Evolutionary conservation across 2,329 filamentous ascomycete genomes (phyloP), one percentile per base, ranked within the genome.

Genomic region (Colletotrichum graminicola): DNA sequence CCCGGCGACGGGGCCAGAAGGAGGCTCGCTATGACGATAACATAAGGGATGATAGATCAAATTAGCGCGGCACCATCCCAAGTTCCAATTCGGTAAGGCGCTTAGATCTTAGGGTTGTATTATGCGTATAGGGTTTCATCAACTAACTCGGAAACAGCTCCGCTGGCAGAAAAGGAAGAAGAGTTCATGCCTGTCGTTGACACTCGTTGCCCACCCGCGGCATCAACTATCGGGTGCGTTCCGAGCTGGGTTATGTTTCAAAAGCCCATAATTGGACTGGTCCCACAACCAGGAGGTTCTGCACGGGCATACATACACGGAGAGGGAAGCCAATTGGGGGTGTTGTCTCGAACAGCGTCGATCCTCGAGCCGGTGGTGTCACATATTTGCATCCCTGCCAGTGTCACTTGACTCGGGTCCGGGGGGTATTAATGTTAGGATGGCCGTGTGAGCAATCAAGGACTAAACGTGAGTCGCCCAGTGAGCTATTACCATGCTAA

Each of bases 111-210:
- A 11, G 26, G 39, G 51, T 52, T 57, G 43, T 51, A 36, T 60
- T 64, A 72, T 63, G 69, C 69, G 62, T 21, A 68, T 39, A 41
- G n/a, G 59, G 69, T 71, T 71, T 71, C 69, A 71, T 47, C 63
- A 68, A 59, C n/a, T 18, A 6, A 49, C 60, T 72, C 57, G 69
- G 69, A 72, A 72, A 72, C 69, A 68, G 56, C 21, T 55, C 49
- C 14, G 52, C 54, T 69, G 60, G 36, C 60, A 59, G 65, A 60
- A 49, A 54, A 21, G 23, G 41, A 32, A 34, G 54, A 18, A 64
- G 12, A 69, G 45, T 64, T 72, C n/a, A 72, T 72, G 69, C 69
- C 47, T 55, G 66, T 47, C 59, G 34, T 21, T 10, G 54, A 39
- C 7, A 34, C 54, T 43, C 49, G 54, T 41, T 60, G 66, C 67